Evolutionary conservation across 345 rosid species (phyloP), one percentile per base, ranked within the genome.

Genomic region (Chamaenerion angustifolium): DNA sequence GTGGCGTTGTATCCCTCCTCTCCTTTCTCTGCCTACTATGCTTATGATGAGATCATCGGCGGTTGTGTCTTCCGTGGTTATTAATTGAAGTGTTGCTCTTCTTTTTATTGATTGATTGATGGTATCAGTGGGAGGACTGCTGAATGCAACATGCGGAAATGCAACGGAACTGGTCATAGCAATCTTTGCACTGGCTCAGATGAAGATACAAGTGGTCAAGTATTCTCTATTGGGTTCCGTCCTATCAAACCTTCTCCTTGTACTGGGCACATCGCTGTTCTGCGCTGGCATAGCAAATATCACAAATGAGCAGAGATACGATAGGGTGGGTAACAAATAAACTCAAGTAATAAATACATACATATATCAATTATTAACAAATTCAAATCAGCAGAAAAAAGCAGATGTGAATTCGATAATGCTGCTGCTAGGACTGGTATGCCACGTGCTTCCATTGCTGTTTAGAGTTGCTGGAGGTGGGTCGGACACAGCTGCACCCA

Each of bases 141-240:
- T 90, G 56, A 90, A 90, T 55, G 98, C 98, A 40, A 86, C 96
- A 19, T 83, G 98, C 64, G 98, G 98, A 27, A 90, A 90, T 67
- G 96, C 92, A 0, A 83, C 96, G 0, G 98, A 90, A 63, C 72
- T 90, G 18, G 86, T 90, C 50, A 86, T 90, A 42, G 94, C 96
- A 31, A 64, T 83, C 43, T 68, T 90, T 15, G 98, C 96, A 42
- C 74, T 90, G 9, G 48, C 56, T 59, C 65, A 75, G 40, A 44
- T 48, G 46, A 86, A 90, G 62, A 71, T 86, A 43, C 79, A 63
- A 0, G 83, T 90, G 51, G 95, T 90, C 58, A 90, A 90, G 55
- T 83, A 80, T 45, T 90, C 98, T 13, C 83, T 90, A 4, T 40
- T 90, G 64, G 98, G 98, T 21, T 90, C 96, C 10, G 55, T 90